Conservation (phyloP, 805 yeast genomes). For the Hanseniaspora pseudoguilliermondii region DNA sequence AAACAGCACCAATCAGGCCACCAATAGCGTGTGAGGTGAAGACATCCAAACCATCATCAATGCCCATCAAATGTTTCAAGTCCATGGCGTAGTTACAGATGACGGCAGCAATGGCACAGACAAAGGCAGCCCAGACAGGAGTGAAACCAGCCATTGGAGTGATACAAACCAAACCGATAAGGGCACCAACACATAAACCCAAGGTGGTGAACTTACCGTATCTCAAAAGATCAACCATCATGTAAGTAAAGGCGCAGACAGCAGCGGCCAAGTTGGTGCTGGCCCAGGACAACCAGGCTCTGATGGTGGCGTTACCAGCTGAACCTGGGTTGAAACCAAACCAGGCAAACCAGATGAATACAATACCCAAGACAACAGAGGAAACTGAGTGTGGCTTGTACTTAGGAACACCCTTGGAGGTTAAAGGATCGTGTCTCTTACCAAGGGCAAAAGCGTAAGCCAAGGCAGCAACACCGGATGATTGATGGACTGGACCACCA, state of each 20-base stretch:
- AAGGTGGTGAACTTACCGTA: slow-evolving; percentile 83
- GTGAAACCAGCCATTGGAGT: slow-evolving; percentile 97
- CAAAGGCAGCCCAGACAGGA: slow-evolving; percentile 78
- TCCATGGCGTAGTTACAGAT: slow-evolving; percentile 81
- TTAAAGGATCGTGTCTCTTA: slow-evolving; percentile 68
- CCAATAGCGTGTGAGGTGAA: slow-evolving; percentile 92
- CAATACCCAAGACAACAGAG: slow-evolving; percentile 81
- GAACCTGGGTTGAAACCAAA: slow-evolving; percentile 98
- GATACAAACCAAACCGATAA: slow-evolving; percentile 87
- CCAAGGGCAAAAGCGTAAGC: slow-evolving; percentile 89
- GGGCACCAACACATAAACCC: slow-evolving; percentile 86
- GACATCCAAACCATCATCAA: slow-evolving; percentile 93
- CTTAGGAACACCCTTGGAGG: slow-evolving; percentile 60
- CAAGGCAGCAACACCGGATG: slow-evolving; percentile 88
- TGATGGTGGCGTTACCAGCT: slow-evolving; percentile 81
- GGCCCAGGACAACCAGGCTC: slow-evolving; percentile 88
- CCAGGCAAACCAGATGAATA: slow-evolving; percentile 97
- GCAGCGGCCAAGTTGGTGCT: slow-evolving; percentile 93
- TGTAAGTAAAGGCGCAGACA: slow-evolving; percentile 86
- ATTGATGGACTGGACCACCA: slow-evolving; percentile 95
- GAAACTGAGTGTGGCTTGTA: slow-evolving; percentile 91
- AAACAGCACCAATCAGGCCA: slow-evolving; percentile 67
- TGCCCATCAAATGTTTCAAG: slow-evolving; percentile 52
- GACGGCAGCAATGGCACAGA: slow-evolving; percentile 68
- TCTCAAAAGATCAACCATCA: slow-evolving; percentile 78